A percentile compares a stretch with the other conserved stretches of the same genome.
These are phyloP conservation scores for Leccinellum albellum DNA, from an alignment of 768 basidiomycete species.

Conservation along the genomic window DNA sequence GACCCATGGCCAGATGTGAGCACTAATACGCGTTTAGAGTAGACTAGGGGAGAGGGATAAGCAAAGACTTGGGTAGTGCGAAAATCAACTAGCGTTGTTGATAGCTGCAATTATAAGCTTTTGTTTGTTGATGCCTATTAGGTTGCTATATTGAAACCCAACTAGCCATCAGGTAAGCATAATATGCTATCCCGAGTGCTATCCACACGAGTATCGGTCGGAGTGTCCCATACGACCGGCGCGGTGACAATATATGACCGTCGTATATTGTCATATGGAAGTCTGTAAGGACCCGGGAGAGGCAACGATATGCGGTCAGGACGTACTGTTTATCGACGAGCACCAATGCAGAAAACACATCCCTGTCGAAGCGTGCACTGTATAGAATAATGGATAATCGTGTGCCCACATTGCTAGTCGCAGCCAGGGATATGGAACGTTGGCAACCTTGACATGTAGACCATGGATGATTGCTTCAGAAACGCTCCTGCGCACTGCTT, in stretches of 20 bases:
- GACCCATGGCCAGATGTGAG: conserved; percentile 20
- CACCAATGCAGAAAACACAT: not conserved
- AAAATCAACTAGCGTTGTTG: conserved; percentile 38
- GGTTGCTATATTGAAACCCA: conserved; percentile 36
- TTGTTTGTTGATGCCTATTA: conserved; percentile 39
- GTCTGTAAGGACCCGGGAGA: not conserved
- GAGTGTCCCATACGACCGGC: conserved; percentile 9
- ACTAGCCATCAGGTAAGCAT: conserved; percentile 35
- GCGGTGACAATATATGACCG: not conserved
- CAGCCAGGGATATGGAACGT: not conserved
- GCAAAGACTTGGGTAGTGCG: conserved; percentile 37
- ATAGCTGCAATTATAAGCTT: conserved; percentile 37
- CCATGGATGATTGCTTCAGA: conserved; percentile 21
- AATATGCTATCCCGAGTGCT: conserved; percentile 14
- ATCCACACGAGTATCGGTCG: conserved; percentile 17
- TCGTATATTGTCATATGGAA: conserved; percentile 9
- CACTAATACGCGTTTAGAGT: conserved; percentile 26
- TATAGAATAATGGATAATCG: not conserved
- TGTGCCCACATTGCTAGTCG: not conserved
- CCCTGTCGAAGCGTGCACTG: not conserved
- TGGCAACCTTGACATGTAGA: conserved; percentile 5
- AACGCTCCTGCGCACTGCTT: conserved; percentile 24
- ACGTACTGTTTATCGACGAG: conserved; percentile 1
- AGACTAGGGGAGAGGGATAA: conserved; percentile 30
- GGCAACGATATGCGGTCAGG: not conserved